Base-by-base conservation (phyloP, 75 land plant species). In the Isoetes taiwanensis region DNA sequence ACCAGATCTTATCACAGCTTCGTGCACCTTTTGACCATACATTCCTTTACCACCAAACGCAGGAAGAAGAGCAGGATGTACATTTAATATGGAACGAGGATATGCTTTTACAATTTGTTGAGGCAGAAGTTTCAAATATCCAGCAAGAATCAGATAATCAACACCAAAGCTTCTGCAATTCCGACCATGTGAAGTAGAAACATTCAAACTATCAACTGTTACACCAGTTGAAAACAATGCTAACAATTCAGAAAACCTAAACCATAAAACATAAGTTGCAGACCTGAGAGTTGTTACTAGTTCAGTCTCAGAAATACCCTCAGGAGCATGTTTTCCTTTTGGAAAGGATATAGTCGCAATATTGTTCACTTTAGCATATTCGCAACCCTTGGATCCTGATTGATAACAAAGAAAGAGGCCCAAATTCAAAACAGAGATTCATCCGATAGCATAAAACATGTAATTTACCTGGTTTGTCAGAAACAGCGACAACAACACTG, bases 31-130 rank as follows among this genome's bases (percentile, higher is more conserved):
- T 40, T 74, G 63, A 31, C 98, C 98, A 77, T 79, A 93, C 54
- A 38, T 84, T 3, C 98, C 96, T 73, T 93, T 86, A 50, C 98
- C 98, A 42, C 98, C 98, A 88, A 93, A 93, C 17, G 98, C 78
- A 16, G 98, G 98, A 48, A 93, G 83, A 56, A 93, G 80, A 21
- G 90, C 93, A 43, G 98, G 98, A 65, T 93, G 98, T 41, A 93
- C 84, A 46, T 93, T 93, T 30, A 93, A 41, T 16, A 93, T 81
- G 30, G 80, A 69, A 39, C 64, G 80, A 37, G 98, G 85, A 69
- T 61, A 93, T 38, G 83, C 80, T 23, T 66, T 72, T 43, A 84
- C 69, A 58, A 93, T 63, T 43, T 88, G 95, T 5, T 34, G 43
- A 1, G 98, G 96, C 37, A 93, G 60, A 29, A 93, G 76, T 54